These are phyloP conservation scores for Fusarium tjaetaba DNA, from an alignment of 2,329 filamentous ascomycete species.

Conservation along the genomic window DNA sequence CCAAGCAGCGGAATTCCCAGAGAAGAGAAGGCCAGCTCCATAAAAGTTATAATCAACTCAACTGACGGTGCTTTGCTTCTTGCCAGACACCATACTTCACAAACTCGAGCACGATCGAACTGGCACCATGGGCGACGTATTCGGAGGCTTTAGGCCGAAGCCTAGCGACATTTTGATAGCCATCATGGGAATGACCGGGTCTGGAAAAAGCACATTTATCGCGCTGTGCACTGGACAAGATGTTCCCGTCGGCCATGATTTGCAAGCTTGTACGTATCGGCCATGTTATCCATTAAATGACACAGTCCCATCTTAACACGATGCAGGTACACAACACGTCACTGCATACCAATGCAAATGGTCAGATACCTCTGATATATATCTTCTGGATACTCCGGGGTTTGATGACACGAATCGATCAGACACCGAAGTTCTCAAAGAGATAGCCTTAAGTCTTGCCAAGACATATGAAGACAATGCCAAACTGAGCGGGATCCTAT, in stretches of 20 bases:
- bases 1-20: too few species aligned
- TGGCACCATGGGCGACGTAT: background rate
- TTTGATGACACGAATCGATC: constrained; percentile 20
- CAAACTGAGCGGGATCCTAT: constrained; percentile 1
- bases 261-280: background rate
- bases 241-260: background rate
- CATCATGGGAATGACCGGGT: constrained; percentile 17
- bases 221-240: background rate
- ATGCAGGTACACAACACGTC: background rate
- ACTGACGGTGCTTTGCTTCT: background rate
- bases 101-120: background rate
- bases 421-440: constrained; percentile 7
- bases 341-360: background rate
- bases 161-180: constrained; percentile 3
- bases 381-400: constrained; percentile 13
- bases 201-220: constrained; percentile 21
- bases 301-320: background rate
- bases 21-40: background rate
- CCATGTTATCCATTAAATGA: background rate
- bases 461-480: constrained; percentile 9
- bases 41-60: background rate
- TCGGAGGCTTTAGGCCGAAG: background rate
- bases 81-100: background rate
- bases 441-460: background rate
- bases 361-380: background rate